These are phyloP conservation scores for Globisporangium apiculatum DNA, from an alignment of 352 stramenopile genomes.

Conservation along the genomic window DNA sequence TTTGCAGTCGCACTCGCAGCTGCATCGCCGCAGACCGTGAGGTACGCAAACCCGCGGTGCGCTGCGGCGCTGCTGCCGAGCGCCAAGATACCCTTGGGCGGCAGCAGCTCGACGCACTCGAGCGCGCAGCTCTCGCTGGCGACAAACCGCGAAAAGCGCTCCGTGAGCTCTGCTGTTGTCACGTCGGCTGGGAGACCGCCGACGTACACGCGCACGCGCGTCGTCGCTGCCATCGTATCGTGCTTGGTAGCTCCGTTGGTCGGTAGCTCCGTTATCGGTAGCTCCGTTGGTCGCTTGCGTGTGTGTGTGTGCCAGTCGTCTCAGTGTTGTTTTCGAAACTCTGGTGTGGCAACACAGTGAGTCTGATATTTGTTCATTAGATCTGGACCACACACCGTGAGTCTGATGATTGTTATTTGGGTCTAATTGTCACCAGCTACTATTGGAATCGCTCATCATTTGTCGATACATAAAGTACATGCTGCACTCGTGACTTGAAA, in stretches of 20 bases:
- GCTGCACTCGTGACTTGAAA: too few species aligned
- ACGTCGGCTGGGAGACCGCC: constrained; percentile 46
- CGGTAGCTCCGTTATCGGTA: too few species aligned
- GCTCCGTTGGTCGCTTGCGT: not conserved
- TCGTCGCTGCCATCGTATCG: constrained; percentile 2
- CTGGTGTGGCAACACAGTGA: too few species aligned
- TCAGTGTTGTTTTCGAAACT: not conserved
- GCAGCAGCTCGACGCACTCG: constrained; percentile 33
- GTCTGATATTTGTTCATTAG: too few species aligned
- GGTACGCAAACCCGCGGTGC: constrained; percentile 50
- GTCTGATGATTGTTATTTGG: too few species aligned
- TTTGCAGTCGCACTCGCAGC: constrained; percentile 24
- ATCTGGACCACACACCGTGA: too few species aligned
- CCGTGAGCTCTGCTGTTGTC: constrained; percentile 38
- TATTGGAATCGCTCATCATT: too few species aligned
- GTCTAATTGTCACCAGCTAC: too few species aligned
- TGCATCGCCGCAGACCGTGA: constrained; percentile 33
- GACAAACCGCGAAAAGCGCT: constrained; percentile 57
- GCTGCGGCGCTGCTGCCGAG: constrained; percentile 5
- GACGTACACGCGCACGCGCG: constrained; percentile 49
- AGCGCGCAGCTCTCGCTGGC: constrained; percentile 21
- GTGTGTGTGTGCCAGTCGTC: too few species aligned
- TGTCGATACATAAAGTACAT: too few species aligned
- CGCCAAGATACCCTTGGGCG: constrained; percentile 16
- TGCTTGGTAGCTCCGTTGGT: too few species aligned